Base-by-base conservation (phyloP, 768 basidiomycete genomes). In the Lentinus tigrinus region DNA sequence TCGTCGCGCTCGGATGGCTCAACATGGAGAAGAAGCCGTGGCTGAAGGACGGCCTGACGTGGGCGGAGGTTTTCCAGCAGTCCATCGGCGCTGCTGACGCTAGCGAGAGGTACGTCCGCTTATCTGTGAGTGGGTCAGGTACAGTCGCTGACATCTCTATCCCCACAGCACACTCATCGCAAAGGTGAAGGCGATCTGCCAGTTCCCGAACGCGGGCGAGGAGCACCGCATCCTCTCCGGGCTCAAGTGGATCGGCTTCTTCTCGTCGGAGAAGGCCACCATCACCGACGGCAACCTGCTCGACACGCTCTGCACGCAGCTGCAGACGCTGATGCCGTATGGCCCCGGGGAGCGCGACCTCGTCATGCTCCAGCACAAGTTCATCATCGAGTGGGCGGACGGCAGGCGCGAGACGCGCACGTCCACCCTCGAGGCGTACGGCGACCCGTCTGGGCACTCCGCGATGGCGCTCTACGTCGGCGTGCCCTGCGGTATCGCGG, bases 351-450 rank as follows among this genome's bases (percentile, higher is more conserved):
- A 98, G 75, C 88, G 93, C 11, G 96, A 99, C 73, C 84, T 98
- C 60, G 92, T 99, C 59, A 93, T 98, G 87, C 85, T 99, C 53
- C 96, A 98, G 76, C 96, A 99, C 83, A 96, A 95, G 78, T 98
- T 99, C 70, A 76, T 93, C 65, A 87, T 98, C 37, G 87, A 95
- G 70, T 91, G 89, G 83, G 79, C 82, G 34, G 93, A 98, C 67
- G 95, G 96, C 47, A 81, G 75, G 47, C 77, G 89, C 88, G 84
- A 95, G 77, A 93, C 84, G 27, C 75, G 93, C 66, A 98, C 96
- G 1, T 93, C 95, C 47, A 95, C 95, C 8, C 81, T 98, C 19
- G 93, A 97, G 72, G 84, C 83, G 51, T 97, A 95, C 67, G 96
- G 95, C 37, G 83, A 81, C 52, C 85, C 89, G 50, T 69, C 73